Percentiles rank a stretch among this genome's conserved stretches.
Evolutionary conservation across 352 stramenopile genomes (phyloP).

Genomic region (Albugo laibachii): DNA sequence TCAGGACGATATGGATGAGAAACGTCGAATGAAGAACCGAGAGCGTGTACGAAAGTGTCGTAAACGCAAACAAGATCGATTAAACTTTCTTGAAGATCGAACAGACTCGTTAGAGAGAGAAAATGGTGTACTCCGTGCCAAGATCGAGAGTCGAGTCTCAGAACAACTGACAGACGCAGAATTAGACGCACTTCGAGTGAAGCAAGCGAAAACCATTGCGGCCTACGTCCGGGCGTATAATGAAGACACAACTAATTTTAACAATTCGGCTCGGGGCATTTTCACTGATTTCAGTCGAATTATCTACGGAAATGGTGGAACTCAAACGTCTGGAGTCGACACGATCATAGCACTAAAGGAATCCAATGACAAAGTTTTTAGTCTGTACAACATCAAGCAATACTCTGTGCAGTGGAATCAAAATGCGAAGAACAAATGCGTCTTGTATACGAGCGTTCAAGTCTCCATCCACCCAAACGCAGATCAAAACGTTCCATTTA

Average conservation of each 20-base stretch:
- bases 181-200: conserved; percentile 58
- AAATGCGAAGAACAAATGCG: conserved; percentile 40
- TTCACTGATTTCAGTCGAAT: conserved; percentile 52
- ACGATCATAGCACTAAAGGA: conserved; percentile 45
- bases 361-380: conserved; percentile 34
- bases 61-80: conserved; percentile 73
- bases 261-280: conserved; percentile 23
- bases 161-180: conserved; percentile 24
- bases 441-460: conserved; percentile 58
- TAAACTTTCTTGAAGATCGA: conserved; percentile 75
- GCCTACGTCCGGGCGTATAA: conserved; percentile 62
- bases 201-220: conserved; percentile 54
- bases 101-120: conserved; percentile 71
- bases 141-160: conserved; percentile 35
- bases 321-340: conserved; percentile 24
- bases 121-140: conserved; percentile 48
- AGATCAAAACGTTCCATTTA: conserved; percentile 30
- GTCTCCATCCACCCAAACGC: conserved; percentile 26
- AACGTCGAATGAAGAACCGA: conserved; percentile 75
- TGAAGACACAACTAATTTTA: conserved; percentile 28
- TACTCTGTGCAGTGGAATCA: conserved; percentile 63
- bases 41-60: conserved; percentile 77
- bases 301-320: conserved; percentile 29
- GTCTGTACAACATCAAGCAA: conserved; percentile 66
- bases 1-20: conserved; percentile 66